Evolutionary conservation across 305 asterid genomes (phyloP), one percentile per base, ranked within the genome.

Genomic region (Fraxinus dipetala): DNA sequence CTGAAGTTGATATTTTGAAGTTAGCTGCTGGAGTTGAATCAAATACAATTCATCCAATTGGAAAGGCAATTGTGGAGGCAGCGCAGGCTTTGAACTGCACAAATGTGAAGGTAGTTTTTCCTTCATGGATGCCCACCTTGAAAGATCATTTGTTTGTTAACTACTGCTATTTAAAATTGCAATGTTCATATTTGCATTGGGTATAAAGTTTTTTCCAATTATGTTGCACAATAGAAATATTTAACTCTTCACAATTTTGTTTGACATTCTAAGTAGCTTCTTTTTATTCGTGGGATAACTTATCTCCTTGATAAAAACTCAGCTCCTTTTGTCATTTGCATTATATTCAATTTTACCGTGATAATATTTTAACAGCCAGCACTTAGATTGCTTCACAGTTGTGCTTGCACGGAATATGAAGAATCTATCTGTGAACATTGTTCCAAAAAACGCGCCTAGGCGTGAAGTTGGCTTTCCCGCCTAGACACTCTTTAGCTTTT

Each of bases 21-120:
- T 84, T 96, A 72, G 98, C 98, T 13, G 98, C 99, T 85, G 98
- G 97, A 84, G 98, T 96, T 81, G 98, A 96, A 87, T 91, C 93
- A 18, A 93, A 92, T 88, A 94, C 98, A 63, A 94, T 91, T 86
- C 98, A 96, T 87, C 98, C 99, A 79, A 92, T 96, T 80, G 98
- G 99, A 80, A 96, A 93, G 90, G 97, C 99, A 82, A 96, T 96
- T 31, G 96, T 93, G 24, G 90, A 89, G 87, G 98, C 98, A 80
- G 98, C 99, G 78, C 92, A 78, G 84, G 87, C 90, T 73, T 82
- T 79, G 72, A 89, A 92, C 77, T 91, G 92, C 83, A 87, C 88
- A 63, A 85, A 76, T 72, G 80, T 87, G 80, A 90, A 92, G 98
- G 99, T 94, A 85, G 22, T 45, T 83, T 45, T 74, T 85, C 79